Evolutionary conservation across 2,329 filamentous ascomycete genomes (phyloP).

Genomic region (Botrytis pseudocinerea): DNA sequence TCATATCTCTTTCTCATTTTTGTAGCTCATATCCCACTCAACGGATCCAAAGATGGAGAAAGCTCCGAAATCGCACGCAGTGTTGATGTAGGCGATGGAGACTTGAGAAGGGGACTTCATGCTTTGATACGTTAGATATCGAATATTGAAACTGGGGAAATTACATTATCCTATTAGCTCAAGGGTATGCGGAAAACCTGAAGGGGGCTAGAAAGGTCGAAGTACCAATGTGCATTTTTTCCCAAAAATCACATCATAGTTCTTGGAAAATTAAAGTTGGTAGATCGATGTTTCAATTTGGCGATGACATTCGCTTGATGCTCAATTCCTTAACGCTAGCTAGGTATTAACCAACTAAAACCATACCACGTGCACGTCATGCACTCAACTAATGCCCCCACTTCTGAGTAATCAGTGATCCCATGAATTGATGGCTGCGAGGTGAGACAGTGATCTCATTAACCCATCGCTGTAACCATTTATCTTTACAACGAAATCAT

Average conservation of each 20-base stretch:
- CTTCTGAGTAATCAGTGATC: background rate
- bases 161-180: background rate
- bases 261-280: background rate
- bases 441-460: background rate
- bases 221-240: background rate
- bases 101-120: background rate
- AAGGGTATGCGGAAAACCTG: background rate
- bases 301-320: background rate
- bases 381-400: background rate
- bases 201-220: background rate
- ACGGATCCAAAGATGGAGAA: no score
- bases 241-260: background rate
- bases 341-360: background rate
- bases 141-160: background rate
- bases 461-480: background rate
- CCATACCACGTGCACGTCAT: background rate
- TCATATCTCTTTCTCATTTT: no score
- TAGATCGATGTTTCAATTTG: background rate
- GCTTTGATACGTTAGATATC: background rate
- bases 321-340: background rate
- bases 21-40: no score
- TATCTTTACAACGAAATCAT: background rate
- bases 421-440: no score
- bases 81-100: no score
- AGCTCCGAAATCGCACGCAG: no score